These are phyloP conservation scores for Hemileia vastatrix DNA, from an alignment of 1,284 basidiomycete species.

Conservation along the genomic window DNA sequence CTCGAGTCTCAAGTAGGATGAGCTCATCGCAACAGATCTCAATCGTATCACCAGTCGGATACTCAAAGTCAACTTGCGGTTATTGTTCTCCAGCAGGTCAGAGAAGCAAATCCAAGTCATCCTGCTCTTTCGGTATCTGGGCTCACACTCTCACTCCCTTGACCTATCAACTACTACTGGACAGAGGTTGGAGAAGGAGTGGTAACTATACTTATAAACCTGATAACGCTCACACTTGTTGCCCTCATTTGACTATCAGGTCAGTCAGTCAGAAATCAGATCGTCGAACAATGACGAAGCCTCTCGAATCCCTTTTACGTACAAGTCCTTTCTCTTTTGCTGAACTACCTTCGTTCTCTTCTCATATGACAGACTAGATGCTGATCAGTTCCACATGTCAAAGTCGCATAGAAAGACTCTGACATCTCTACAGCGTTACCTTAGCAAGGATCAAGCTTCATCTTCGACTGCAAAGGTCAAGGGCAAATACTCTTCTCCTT, in stretches of 20 bases:
- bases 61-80: conserved; percentile 46
- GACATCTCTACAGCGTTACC: no score
- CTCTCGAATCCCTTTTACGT: no score
- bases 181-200: conserved; percentile 38
- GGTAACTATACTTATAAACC: conserved; percentile 40
- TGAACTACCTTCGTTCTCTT: no score
- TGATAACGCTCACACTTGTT: conserved; percentile 36
- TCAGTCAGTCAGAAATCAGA: neutral
- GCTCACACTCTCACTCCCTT: no score
- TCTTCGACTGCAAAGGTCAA: neutral
- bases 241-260: conserved; percentile 36
- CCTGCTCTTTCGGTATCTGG: conserved; percentile 46
- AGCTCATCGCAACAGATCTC: no score
- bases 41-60: no score
- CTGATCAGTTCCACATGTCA: no score
- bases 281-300: no score
- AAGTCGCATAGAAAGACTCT: no score
- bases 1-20: no score
- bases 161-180: conserved; percentile 36
- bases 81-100: conserved; percentile 47
- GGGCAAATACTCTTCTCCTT: conserved; percentile 21
- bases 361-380: no score
- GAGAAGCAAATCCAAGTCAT: conserved; percentile 35
- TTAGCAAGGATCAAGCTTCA: neutral
- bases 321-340: no score